Conservation (phyloP, 306 rosid species). For the Arachis stenosperma region DNA sequence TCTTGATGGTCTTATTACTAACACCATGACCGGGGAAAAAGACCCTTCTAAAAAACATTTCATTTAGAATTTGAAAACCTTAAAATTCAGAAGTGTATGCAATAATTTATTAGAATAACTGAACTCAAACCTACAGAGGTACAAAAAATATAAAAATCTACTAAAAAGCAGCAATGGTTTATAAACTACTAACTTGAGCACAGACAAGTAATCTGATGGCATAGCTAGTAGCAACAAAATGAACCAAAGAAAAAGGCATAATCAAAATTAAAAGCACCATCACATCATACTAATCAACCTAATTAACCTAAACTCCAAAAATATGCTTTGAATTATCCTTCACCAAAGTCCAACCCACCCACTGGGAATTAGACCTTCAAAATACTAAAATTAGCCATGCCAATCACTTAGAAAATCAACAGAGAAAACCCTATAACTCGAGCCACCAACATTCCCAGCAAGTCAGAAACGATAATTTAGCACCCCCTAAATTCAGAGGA, state of each 20-base stretch:
- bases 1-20: neutral
- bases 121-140: neutral
- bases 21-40: neutral
- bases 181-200: neutral
- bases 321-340: neutral
- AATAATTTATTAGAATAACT: too few species aligned
- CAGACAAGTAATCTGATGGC: neutral
- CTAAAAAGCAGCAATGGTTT: neutral
- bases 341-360: neutral
- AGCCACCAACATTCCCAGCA: neutral
- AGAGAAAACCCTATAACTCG: neutral
- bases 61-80: neutral
- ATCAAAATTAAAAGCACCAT: neutral
- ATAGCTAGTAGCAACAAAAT: slow-evolving; percentile 11
- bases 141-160: neutral
- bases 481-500: neutral
- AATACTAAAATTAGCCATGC: neutral
- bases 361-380: neutral
- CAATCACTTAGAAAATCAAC: neutral
- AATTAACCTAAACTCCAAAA: slow-evolving; percentile 4
- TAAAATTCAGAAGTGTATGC: neutral
- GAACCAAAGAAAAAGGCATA: neutral
- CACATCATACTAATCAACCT: neutral
- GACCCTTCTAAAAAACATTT: neutral
- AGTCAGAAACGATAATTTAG: neutral